These are phyloP conservation scores for Phialemonium atrogriseum DNA, from an alignment of 2,329 filamentous ascomycete genomes.

Conservation along the genomic window DNA sequence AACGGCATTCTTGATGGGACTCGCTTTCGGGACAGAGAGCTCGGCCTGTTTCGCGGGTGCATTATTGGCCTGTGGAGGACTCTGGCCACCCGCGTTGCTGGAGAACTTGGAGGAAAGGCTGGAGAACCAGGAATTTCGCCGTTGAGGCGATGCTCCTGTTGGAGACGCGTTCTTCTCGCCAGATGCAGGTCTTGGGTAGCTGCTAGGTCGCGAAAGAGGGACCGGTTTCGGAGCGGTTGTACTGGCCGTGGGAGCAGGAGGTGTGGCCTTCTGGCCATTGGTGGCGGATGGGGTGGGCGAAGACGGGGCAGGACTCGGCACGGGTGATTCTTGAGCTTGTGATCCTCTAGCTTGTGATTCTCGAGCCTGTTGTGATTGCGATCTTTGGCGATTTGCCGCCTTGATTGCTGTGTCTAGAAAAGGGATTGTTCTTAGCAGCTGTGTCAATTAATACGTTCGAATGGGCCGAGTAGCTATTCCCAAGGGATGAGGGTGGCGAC, in stretches of 20 bases:
- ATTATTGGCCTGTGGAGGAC: constrained; percentile 23
- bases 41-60: constrained; percentile 31
- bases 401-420: constrained; percentile 17
- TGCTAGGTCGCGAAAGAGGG: constrained; percentile 18
- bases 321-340: constrained; percentile 2
- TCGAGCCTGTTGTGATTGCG: constrained; percentile 14
- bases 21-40: constrained; percentile 37
- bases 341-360: constrained; percentile 6
- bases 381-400: constrained; percentile 16
- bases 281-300: constrained; percentile 4
- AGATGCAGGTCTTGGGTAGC: constrained; percentile 21
- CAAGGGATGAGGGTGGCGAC: no score
- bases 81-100: constrained; percentile 15
- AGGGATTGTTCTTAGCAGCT: not conserved
- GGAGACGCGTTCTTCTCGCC: constrained; percentile 23
- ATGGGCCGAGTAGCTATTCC: not conserved
- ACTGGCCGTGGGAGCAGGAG: constrained; percentile 5
- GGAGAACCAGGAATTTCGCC: constrained; percentile 83
- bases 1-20: constrained; percentile 48
- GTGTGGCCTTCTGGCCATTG: constrained; percentile 1
- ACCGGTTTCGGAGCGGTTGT: constrained; percentile 18
- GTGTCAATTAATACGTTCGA: not conserved
- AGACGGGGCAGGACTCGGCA: constrained; percentile 3
- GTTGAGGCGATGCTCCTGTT: constrained; percentile 29
- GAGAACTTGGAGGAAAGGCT: constrained; percentile 92